phyloP scores from a whole-genome alignment of 495 filamentous ascomycete species.

The Talaromyces ruber region DNA sequence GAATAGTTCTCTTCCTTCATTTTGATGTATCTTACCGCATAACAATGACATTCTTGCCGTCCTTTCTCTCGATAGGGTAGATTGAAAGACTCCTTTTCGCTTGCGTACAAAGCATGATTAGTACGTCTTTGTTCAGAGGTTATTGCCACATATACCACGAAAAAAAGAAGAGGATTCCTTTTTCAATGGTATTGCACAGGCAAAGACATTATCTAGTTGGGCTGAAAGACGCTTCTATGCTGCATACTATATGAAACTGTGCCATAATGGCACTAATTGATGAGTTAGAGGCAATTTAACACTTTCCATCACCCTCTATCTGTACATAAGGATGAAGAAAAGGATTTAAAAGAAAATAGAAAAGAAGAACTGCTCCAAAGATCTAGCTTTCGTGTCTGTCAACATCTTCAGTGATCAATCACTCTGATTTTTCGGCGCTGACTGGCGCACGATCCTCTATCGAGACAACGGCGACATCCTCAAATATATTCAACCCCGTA shows the following conservation, averaged over 20 bases:
- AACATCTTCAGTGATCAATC: background rate
- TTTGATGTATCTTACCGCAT: background rate
- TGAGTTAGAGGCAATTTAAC: background rate
- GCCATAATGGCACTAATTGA: background rate
- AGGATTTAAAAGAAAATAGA: background rate
- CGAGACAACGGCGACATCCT: background rate
- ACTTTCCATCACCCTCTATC: background rate
- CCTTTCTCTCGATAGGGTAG: background rate
- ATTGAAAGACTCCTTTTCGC: background rate
- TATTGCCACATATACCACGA: background rate
- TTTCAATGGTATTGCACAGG: background rate
- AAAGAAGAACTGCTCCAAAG: background rate
- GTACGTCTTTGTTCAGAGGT: background rate
- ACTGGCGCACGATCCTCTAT: background rate
- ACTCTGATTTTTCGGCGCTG: background rate
- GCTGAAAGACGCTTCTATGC: background rate
- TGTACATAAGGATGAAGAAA: background rate
- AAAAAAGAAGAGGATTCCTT: background rate
- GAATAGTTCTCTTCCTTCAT: background rate
- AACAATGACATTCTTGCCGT: background rate
- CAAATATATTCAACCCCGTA: background rate
- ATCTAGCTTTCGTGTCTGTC: background rate
- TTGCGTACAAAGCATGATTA: background rate
- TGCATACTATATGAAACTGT: background rate
- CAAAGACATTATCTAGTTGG: background rate